Evolutionary conservation across 352 stramenopile genomes (phyloP).

Genomic region (Globisporangium uncinulatum): DNA sequence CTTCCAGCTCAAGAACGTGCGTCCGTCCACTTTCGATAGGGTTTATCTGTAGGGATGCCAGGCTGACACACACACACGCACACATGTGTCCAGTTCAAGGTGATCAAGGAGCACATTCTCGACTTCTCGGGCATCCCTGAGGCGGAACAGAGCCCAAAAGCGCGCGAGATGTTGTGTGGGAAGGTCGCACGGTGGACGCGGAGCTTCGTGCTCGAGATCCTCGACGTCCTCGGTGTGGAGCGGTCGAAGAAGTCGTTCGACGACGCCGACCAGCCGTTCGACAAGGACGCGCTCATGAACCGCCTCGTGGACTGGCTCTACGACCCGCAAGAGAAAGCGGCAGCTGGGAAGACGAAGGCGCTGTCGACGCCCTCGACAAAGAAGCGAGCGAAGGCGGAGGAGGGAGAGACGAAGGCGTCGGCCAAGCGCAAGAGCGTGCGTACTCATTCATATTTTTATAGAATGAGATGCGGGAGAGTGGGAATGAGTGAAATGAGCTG

Average conservation of each 20-base stretch:
- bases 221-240: conserved; percentile 77
- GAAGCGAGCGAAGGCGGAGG: conserved; percentile 17
- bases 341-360: conserved; percentile 10
- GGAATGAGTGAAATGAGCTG: background rate
- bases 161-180: conserved; percentile 41
- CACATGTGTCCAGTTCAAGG: conserved; percentile 57
- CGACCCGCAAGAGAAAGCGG: conserved; percentile 37
- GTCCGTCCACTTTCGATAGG: background rate
- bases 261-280: conserved; percentile 39
- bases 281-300: conserved; percentile 62
- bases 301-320: conserved; percentile 75
- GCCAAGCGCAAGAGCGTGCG: conserved; percentile 32
- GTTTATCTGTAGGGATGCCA: background rate
- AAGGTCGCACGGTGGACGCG: conserved; percentile 72
- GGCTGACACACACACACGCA: too few species aligned
- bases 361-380: conserved; percentile 6
- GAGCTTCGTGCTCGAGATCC: conserved; percentile 65
- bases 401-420: conserved; percentile 21
- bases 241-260: conserved; percentile 84
- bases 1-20: conserved; percentile 77
- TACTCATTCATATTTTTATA: background rate
- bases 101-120: conserved; percentile 78
- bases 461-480: background rate
- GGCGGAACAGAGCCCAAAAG: conserved; percentile 57
- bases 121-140: conserved; percentile 66